phyloP scores from a whole-genome alignment of 495 filamentous ascomycete genomes.

The Pseudoneurospora amorphoporcata region DNA sequence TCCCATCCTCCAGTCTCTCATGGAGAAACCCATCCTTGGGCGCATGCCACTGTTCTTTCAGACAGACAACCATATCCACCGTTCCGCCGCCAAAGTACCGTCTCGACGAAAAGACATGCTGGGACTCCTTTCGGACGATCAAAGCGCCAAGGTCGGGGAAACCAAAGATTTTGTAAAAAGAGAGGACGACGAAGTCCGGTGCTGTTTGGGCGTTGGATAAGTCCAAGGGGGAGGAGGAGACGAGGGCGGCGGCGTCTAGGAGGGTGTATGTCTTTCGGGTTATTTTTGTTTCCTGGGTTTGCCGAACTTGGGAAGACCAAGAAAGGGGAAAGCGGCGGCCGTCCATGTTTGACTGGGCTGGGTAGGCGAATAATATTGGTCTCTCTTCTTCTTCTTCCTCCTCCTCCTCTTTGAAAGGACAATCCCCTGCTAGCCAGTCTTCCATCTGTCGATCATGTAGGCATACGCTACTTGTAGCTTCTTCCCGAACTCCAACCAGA shows the following conservation, averaged over 20 bases:
- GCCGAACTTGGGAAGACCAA: conserved; percentile 54
- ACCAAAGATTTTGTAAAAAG: conserved; percentile 96
- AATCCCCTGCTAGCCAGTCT: conserved; percentile 44
- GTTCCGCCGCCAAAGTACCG: conserved; percentile 93
- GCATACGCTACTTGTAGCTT: conserved; percentile 53
- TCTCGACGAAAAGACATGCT: conserved; percentile 48
- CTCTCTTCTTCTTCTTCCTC: too few species aligned
- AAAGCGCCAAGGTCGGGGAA: conserved; percentile 87
- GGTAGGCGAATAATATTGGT: too few species aligned
- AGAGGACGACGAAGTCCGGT: conserved; percentile 81
- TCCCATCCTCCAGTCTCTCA: conserved; percentile 80
- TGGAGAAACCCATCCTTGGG: conserved; percentile 63
- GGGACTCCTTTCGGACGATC: conserved; percentile 67
- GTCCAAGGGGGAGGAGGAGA: conserved; percentile 67
- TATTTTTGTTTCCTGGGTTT: conserved; percentile 38
- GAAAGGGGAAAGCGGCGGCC: conserved; percentile 62
- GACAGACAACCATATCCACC: conserved; percentile 63
- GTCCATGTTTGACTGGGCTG: conserved; percentile 89
- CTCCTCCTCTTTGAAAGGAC: conserved; percentile 8
- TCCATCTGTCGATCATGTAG: conserved; percentile 60
- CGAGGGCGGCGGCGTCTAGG: conserved; percentile 82
- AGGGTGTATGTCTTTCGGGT: conserved; percentile 53
- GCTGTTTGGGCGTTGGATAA: conserved; percentile 48
- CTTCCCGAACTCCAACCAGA: conserved; percentile 70
- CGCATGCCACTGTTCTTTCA: conserved; percentile 61